Percentiles rank a stretch among this genome's conserved stretches.
Conservation (phyloP, 2,329 filamentous ascomycete species). For the Neodidymelliopsis sp. region DNA sequence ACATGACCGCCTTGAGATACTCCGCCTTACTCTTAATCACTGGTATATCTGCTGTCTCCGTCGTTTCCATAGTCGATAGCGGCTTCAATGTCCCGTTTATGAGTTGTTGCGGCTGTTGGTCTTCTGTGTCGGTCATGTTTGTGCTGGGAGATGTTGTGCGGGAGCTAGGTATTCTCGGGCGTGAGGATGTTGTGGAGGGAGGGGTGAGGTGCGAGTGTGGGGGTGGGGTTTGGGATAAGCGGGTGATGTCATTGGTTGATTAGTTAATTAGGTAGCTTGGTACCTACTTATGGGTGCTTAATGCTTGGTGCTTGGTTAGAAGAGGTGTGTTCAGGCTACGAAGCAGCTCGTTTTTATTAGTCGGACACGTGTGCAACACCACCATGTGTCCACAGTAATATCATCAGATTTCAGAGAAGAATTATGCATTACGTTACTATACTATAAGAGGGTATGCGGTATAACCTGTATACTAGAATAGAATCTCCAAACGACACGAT, state of each 20-base stretch:
- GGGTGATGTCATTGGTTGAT: too few species aligned
- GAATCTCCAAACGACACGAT: neutral
- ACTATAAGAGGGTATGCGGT: neutral
- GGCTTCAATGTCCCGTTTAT: slow-evolving; percentile 16
- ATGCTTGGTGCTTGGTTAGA: too few species aligned
- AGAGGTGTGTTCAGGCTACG: too few species aligned
- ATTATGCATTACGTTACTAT: slow-evolving; percentile 7
- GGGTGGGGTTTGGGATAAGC: neutral
- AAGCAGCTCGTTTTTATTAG: too few species aligned
- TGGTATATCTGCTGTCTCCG: slow-evolving; percentile 26
- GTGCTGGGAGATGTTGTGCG: slow-evolving; percentile 41
- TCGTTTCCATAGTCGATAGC: slow-evolving; percentile 5
- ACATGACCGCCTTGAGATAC: slow-evolving; percentile 40
- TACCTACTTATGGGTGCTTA: too few species aligned
- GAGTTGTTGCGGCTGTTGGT: slow-evolving; percentile 13
- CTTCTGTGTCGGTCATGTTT: slow-evolving; percentile 4
- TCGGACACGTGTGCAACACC: too few species aligned
- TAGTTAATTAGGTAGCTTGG: too few species aligned
- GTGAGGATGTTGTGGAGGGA: slow-evolving; percentile 35
- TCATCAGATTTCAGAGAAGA: too few species aligned
- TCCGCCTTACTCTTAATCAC: slow-evolving; percentile 34
- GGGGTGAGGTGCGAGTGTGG: neutral
- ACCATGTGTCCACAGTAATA: too few species aligned
- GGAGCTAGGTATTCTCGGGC: slow-evolving; percentile 41
- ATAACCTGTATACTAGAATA: slow-evolving; percentile 5